A percentile compares a stretch with the other conserved stretches of the same genome.
Evolutionary conservation across 306 rosid genomes (phyloP).

Genomic region (Alnus glutinosa): DNA sequence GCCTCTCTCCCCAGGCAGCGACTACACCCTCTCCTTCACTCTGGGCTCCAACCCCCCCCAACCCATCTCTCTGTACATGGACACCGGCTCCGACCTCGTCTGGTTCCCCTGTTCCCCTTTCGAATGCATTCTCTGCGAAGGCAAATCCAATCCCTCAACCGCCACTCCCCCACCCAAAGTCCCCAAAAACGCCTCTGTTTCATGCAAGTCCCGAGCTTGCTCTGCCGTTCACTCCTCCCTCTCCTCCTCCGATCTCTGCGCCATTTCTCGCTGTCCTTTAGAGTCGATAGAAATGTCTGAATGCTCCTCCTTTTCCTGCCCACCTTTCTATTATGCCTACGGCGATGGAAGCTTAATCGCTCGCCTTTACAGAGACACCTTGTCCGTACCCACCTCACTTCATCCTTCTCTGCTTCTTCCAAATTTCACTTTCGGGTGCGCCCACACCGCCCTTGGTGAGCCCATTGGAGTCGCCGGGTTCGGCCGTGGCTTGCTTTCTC

Average conservation of each 20-base stretch:
- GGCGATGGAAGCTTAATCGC: slow-evolving; percentile 87
- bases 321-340: slow-evolving; percentile 85
- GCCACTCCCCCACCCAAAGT: slow-evolving; percentile 42
- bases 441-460: slow-evolving; percentile 83
- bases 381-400: slow-evolving; percentile 45
- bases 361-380: slow-evolving; percentile 47
- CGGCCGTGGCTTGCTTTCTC: slow-evolving; percentile 73
- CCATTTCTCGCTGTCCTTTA: slow-evolving; percentile 73
- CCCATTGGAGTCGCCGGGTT: slow-evolving; percentile 95
- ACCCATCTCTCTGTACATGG: slow-evolving; percentile 81
- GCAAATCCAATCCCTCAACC: slow-evolving; percentile 47
- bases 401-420: slow-evolving; percentile 45
- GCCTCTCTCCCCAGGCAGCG: slow-evolving; percentile 86
- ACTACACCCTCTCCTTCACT: slow-evolving; percentile 73
- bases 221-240: slow-evolving; percentile 61
- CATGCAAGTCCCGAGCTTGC: slow-evolving; percentile 77
- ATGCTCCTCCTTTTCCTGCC: slow-evolving; percentile 63
- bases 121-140: slow-evolving; percentile 92
- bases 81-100: slow-evolving; percentile 92
- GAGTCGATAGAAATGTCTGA: slow-evolving; percentile 74
- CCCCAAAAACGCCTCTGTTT: slow-evolving; percentile 36
- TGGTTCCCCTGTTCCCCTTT: slow-evolving; percentile 96
- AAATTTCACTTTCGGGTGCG: slow-evolving; percentile 88
- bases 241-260: slow-evolving; percentile 69
- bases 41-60: slow-evolving; percentile 57